A percentile compares a stretch with the other conserved stretches of the same genome.
Evolutionary conservation across 2,329 filamentous ascomycete species (phyloP).

Genomic region (Alternaria brassicae): DNA sequence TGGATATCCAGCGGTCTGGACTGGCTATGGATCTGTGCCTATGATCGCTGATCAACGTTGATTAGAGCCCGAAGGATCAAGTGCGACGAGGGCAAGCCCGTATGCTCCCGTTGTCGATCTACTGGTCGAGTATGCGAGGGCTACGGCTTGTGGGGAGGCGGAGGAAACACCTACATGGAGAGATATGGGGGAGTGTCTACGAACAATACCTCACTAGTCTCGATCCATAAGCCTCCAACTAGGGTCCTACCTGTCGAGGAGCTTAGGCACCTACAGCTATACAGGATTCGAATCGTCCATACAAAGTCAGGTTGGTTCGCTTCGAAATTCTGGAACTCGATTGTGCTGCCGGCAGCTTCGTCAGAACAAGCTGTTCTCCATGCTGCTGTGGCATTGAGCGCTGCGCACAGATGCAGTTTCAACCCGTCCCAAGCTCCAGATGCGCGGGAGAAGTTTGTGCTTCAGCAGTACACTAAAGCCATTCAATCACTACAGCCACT

Average conservation of each 20-base stretch:
- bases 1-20: background rate
- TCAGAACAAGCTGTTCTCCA: slow-evolving; percentile 54
- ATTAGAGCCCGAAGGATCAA: slow-evolving; percentile 38
- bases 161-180: slow-evolving; percentile 29
- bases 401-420: slow-evolving; percentile 36
- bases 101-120: slow-evolving; percentile 46
- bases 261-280: slow-evolving; percentile 10
- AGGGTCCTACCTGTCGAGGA: background rate
- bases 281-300: slow-evolving; percentile 1
- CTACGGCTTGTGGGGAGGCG: slow-evolving; percentile 55
- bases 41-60: background rate
- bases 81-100: slow-evolving; percentile 50
- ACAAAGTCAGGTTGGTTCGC: slow-evolving; percentile 16
- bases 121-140: slow-evolving; percentile 53
- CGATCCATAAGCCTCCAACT: slow-evolving; percentile 1
- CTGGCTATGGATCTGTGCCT: background rate
- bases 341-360: slow-evolving; percentile 51
- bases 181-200: slow-evolving; percentile 5
- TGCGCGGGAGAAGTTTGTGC: slow-evolving; percentile 39
- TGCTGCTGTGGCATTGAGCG: slow-evolving; percentile 53
- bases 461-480: slow-evolving; percentile 53
- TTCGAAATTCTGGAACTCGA: slow-evolving; percentile 48
- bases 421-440: slow-evolving; percentile 17
- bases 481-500: slow-evolving; percentile 47
- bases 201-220: background rate